Percentiles rank a stretch among this genome's conserved stretches.
phyloP scores from a whole-genome alignment of 352 stramenopile genomes.

The Phytophthora lateralis region DNA sequence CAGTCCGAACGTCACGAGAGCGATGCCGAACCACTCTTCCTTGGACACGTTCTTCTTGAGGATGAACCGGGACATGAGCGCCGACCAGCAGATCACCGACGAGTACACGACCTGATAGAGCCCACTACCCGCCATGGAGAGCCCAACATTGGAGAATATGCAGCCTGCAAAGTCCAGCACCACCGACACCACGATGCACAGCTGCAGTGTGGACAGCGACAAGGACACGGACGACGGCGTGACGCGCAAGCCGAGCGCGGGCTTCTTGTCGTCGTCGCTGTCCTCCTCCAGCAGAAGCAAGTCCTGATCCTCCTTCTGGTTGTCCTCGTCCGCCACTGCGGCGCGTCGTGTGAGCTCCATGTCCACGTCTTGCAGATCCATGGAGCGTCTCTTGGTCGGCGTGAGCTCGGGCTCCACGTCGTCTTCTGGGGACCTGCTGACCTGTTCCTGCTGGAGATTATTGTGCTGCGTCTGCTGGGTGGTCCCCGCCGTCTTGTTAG shows the following conservation, averaged over 20 bases:
- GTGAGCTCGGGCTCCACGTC: conserved; percentile 39
- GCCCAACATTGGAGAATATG: conserved; percentile 84
- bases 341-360: conserved; percentile 65
- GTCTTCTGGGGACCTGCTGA: conserved; percentile 20
- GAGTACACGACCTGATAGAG: conserved; percentile 88
- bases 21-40: conserved; percentile 84
- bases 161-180: conserved; percentile 84
- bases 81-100: conserved; percentile 88
- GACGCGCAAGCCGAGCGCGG: conserved; percentile 16
- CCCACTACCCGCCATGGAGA: conserved; percentile 83
- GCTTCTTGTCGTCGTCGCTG: conserved; percentile 30
- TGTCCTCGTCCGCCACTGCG: conserved; percentile 20
- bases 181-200: conserved; percentile 70
- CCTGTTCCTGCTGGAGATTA: not conserved
- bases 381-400: conserved; percentile 7
- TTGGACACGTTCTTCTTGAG: conserved; percentile 75
- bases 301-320: conserved; percentile 25
- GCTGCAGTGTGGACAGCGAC: conserved; percentile 60
- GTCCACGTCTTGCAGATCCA: conserved; percentile 19
- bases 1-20: conserved; percentile 82
- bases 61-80: conserved; percentile 76
- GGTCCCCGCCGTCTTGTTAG: conserved; percentile 8
- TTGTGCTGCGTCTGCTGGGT: conserved; percentile 4
- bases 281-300: conserved; percentile 12
- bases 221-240: conserved; percentile 41